phyloP scores from a whole-genome alignment of 352 stramenopile genomes.

The Phytophthora fragariaefolia region DNA sequence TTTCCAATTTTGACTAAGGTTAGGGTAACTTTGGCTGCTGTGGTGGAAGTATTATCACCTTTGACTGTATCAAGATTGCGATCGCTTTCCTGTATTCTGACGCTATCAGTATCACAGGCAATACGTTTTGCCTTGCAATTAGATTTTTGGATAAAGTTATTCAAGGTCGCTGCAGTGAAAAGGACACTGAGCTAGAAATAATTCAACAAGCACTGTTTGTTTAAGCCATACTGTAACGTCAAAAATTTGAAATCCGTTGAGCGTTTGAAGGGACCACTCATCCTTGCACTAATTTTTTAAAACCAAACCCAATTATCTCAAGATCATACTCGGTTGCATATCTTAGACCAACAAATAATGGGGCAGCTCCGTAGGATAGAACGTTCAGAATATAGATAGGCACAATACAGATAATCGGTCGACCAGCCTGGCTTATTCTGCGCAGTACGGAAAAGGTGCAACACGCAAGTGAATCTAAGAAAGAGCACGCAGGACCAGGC shows the following conservation, averaged over 20 bases:
- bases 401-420: slow-evolving; percentile 31
- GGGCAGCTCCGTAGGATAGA: slow-evolving; percentile 27
- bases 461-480: slow-evolving; percentile 12
- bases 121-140: neutral
- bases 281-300: slow-evolving; percentile 35
- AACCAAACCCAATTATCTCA: slow-evolving; percentile 14
- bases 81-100: slow-evolving; percentile 1
- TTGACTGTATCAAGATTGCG: neutral
- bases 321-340: slow-evolving; percentile 33
- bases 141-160: neutral
- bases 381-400: slow-evolving; percentile 32
- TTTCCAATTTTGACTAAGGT: too few species aligned
- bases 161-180: neutral
- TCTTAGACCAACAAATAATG: slow-evolving; percentile 14
- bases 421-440: slow-evolving; percentile 4
- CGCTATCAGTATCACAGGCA: neutral
- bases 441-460: slow-evolving; percentile 9
- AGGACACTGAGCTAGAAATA: neutral
- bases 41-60: too few species aligned
- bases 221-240: neutral
- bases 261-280: neutral
- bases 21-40: too few species aligned
- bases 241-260: neutral
- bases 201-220: neutral
- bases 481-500: slow-evolving; percentile 2